Conservation (phyloP, 306 rosid species). For the Sophora flavescens region DNA sequence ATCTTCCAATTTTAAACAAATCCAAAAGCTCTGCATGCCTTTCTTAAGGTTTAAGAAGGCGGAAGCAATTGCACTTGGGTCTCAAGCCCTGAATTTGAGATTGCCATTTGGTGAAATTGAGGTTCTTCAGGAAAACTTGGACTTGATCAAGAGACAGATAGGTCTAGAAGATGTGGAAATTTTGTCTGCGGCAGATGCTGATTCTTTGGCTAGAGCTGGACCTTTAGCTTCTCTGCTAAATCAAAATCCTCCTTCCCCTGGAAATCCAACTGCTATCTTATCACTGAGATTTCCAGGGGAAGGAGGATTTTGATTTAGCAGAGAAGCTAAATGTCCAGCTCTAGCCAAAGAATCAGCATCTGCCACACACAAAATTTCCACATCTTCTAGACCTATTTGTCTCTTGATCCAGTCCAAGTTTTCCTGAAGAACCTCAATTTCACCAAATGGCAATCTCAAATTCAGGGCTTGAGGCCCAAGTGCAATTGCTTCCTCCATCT, state of each 20-base stretch:
- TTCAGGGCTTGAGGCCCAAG: conserved; percentile 81
- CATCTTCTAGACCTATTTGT: conserved; percentile 78
- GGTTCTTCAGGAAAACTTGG: conserved; percentile 79
- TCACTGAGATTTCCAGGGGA: conserved; percentile 91
- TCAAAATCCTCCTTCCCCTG: conserved; percentile 89
- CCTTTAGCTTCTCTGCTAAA: conserved; percentile 59
- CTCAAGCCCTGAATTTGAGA: conserved; percentile 77
- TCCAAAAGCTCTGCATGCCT: conserved; percentile 85
- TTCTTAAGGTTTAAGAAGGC: conserved; percentile 87
- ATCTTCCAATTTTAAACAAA: conserved; percentile 64
- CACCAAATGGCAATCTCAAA: conserved; percentile 84
- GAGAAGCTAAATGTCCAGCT: conserved; percentile 71
- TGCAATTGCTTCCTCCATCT: conserved; percentile 74
- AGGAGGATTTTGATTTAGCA: conserved; percentile 79
- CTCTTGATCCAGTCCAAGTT: conserved; percentile 83
- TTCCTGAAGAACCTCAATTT: conserved; percentile 77
- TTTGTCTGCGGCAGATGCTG: conserved; percentile 64
- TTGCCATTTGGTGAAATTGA: conserved; percentile 85
- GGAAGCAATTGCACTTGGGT: conserved; percentile 72
- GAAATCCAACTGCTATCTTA: conserved; percentile 91
- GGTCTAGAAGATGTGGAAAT: conserved; percentile 79
- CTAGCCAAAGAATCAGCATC: conserved; percentile 64
- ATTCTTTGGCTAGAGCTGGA: conserved; percentile 74
- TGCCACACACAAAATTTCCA: conserved; percentile 68
- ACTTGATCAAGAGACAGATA: conserved; percentile 81